These are phyloP conservation scores for Zygotorulaspora mrakii DNA, from an alignment of 1,139 yeast genomes.

Conservation along the genomic window DNA sequence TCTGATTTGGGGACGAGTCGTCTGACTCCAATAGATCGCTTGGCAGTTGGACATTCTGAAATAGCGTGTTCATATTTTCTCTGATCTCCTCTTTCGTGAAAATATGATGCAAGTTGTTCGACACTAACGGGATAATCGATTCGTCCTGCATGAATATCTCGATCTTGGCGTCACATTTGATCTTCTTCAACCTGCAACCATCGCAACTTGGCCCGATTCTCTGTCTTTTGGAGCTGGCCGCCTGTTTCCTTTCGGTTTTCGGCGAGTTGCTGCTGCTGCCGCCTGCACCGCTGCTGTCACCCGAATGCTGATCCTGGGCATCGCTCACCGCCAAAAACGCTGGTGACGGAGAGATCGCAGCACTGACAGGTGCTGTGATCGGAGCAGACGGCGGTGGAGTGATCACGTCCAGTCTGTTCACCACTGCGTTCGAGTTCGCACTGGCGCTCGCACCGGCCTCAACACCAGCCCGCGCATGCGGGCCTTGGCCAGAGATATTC, in stretches of 20 bases:
- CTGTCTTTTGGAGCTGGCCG: slow-evolving; percentile 44
- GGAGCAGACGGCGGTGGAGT: slow-evolving; percentile 19
- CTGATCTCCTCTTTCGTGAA: slow-evolving; percentile 18
- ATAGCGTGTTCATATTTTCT: slow-evolving; percentile 12
- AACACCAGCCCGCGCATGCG: too few relatives aligned
- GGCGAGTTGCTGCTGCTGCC: too few relatives aligned
- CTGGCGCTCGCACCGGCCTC: too few relatives aligned
- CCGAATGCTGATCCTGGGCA: neutral
- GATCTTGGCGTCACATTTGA: slow-evolving; percentile 70
- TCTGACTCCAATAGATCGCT: too few relatives aligned
- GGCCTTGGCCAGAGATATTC: neutral
- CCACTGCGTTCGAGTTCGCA: neutral
- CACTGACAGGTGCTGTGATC: slow-evolving; percentile 10
- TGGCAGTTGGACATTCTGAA: slow-evolving; percentile 13
- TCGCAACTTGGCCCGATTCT: slow-evolving; percentile 76
- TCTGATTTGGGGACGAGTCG: slow-evolving; percentile 4
- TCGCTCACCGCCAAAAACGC: slow-evolving; percentile 8
- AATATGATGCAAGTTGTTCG: slow-evolving; percentile 21
- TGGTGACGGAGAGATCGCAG: slow-evolving; percentile 12
- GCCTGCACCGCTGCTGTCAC: too few relatives aligned
- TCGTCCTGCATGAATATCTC: slow-evolving; percentile 31
- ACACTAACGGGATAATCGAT: slow-evolving; percentile 18
- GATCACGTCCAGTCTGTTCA: slow-evolving; percentile 9
- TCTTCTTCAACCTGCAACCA: slow-evolving; percentile 64
- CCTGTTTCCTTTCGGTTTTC: neutral